Base-by-base conservation (phyloP, 805 yeast species). In the Ascoidea tarda region DNA sequence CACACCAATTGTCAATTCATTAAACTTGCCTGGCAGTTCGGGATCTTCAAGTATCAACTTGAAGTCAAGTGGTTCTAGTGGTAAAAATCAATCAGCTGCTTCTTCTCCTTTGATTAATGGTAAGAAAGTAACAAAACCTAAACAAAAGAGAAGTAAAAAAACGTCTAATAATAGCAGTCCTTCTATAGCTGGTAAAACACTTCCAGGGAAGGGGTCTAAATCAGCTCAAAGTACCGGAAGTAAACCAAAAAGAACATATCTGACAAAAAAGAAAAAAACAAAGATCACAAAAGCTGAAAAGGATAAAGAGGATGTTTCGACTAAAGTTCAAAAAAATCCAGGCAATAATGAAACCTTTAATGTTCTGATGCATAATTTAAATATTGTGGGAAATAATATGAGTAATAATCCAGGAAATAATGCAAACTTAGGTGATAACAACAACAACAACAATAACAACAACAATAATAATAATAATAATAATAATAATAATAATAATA, bases 401-500 rank as follows among this genome's bases (percentile, higher is more conserved):
- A 48, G 42, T n/a, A 5, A 38, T 48, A 38, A 31, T 32, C 21
- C 10, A 14, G 16, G 16, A 14, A 46, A 46, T 46, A 16, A n/a
- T 46, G 16, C 12, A 14, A 14, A 46, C 4, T 10, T 10, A 8
- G 16, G 16, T 46, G 4, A 14, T 46, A 31, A 45, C 6, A 16
- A 4, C 48, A 49, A 49, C 21, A 28, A 16, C 3, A 48, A n/a
- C 6, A 42, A 32, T 12, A 31, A 4, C 45, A 50, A 49, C 21
- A 33, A 33, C 33, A 50, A 33, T 16, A 21, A 42, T 48, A 46
- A 46, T 46, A 46, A 46, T 46, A 46, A 46, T 46, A 46, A 46
- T 46, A 46, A 46, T 46, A 46, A 46, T 46, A 46, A 46, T 46
- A 46, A 46, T 46, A 33, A 47, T 14, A 47, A 47, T 47, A 47